These are phyloP conservation scores for Diutina siamensis DNA, from an alignment of 1,139 yeast genomes.

Conservation along the genomic window DNA sequence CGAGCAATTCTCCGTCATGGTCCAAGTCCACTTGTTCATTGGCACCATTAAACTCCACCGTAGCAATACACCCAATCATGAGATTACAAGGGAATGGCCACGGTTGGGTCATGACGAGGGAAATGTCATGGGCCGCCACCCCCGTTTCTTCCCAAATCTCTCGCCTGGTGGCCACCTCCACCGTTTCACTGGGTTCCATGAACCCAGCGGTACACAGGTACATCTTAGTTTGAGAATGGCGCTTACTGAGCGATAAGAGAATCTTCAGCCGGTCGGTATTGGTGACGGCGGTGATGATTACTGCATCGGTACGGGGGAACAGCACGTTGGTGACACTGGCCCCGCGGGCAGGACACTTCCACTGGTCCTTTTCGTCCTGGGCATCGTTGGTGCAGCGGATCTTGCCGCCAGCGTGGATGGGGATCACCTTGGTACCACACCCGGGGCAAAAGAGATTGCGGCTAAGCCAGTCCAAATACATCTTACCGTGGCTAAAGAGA, in stretches of 20 bases:
- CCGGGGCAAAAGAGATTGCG: slow-evolving; percentile 79
- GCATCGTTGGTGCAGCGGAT: slow-evolving; percentile 41
- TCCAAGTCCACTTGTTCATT: slow-evolving; percentile 57
- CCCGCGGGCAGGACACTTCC: slow-evolving; percentile 42
- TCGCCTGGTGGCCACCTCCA: slow-evolving; percentile 77
- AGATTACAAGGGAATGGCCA: slow-evolving; percentile 95
- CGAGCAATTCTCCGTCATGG: slow-evolving; percentile 75
- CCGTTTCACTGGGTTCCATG: slow-evolving; percentile 88
- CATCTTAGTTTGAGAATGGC: slow-evolving; percentile 40
- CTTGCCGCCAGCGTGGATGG: slow-evolving; percentile 78
- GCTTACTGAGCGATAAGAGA: slow-evolving; percentile 58
- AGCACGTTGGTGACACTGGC: slow-evolving; percentile 48
- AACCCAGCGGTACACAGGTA: slow-evolving; percentile 90
- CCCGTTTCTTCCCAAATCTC: slow-evolving; percentile 98
- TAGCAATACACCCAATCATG: slow-evolving; percentile 87
- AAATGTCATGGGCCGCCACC: slow-evolving; percentile 48
- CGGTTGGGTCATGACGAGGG: slow-evolving; percentile 67
- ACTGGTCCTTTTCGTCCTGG: slow-evolving; percentile 15
- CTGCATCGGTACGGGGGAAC: slow-evolving; percentile 89
- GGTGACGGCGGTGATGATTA: slow-evolving; percentile 69
- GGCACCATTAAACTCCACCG: slow-evolving; percentile 49
- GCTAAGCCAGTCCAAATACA: slow-evolving; percentile 76
- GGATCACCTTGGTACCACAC: slow-evolving; percentile 63
- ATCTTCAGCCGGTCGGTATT: slow-evolving; percentile 49
- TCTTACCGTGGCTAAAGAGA: slow-evolving; percentile 67